Evolutionary conservation across 345 rosid species (phyloP), one percentile per base, ranked within the genome.

Genomic region (Eucalyptus viminalis): DNA sequence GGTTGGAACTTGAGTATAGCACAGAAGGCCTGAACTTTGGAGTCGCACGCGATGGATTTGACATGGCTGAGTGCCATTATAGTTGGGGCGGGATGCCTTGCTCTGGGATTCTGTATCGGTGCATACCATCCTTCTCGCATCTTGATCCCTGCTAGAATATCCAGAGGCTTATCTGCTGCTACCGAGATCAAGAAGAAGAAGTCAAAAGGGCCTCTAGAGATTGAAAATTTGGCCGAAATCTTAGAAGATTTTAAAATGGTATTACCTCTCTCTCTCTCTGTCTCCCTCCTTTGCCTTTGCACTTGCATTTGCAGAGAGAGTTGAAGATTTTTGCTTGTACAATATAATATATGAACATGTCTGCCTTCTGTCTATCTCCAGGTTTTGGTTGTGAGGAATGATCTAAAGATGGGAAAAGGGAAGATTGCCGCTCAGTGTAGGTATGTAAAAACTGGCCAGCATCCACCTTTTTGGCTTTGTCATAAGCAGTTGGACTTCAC

Each of bases 371-470:
- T 87, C 21, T 60, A 81, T 91, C 34, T 91, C 88, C 92, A 97
- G 99, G 97, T 98, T 86, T 94, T 98, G 95, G 97, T 97, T 88
- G 99, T 97, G 90, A 94, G 99, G 90, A 97, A 95, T 90, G 99
- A 98, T 93, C 97, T 98, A 87, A 98, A 96, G 94, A 98, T 97
- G 99, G 99, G 99, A 86, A 98, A 98, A 92, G 99, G 99, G 80
- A 98, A 98, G 95, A 96, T 97, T 94, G 99, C 99, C 21, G 99
- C 99, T 56, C 99, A 98, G 86, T 98, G 99, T 97, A 96, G 99
- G 99, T 97, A 89, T 22, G 44, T 22, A 21, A 40, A 40, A 40
- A 40, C 85, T 76, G 85, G 49, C 47, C 44, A 22, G 11, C 37
- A 50, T 31, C 85, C 62, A 37, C 21, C 27, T 43, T 24, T 67